phyloP scores from a whole-genome alignment of 306 rosid species.

The Vigna radiata region DNA sequence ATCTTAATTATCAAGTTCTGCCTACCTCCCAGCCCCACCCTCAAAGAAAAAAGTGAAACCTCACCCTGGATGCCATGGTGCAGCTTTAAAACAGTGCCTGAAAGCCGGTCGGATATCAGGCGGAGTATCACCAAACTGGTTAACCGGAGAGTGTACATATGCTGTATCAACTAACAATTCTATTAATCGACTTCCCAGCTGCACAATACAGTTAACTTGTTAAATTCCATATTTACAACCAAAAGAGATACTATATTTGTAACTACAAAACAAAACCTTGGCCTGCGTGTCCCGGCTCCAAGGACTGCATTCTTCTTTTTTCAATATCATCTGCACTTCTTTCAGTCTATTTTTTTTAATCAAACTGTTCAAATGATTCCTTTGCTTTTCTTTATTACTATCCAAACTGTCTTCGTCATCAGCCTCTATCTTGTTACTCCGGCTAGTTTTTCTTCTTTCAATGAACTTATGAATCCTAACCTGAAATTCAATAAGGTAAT shows the following conservation, averaged over 20 bases:
- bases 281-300: conserved; percentile 83
- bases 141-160: conserved; percentile 71
- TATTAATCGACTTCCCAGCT: conserved; percentile 85
- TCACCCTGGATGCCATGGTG: conserved; percentile 69
- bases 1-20: not conserved
- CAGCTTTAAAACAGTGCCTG: conserved; percentile 70
- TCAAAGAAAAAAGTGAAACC: conserved; percentile 18
- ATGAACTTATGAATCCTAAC: conserved; percentile 72
- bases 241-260: not conserved
- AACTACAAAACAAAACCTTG: conserved; percentile 57
- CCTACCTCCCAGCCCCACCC: not conserved
- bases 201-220: conserved; percentile 50
- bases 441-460: conserved; percentile 59
- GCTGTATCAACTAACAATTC: conserved; percentile 82
- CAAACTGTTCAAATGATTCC: conserved; percentile 68
- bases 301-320: conserved; percentile 68
- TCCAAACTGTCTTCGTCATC: conserved; percentile 52
- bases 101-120: conserved; percentile 90
- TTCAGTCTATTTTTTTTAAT: conserved; percentile 65
- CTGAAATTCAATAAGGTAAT: conserved; percentile 48
- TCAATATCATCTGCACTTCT: conserved; percentile 69
- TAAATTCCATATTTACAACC: conserved; percentile 28
- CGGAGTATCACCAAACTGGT: conserved; percentile 66
- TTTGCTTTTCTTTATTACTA: conserved; percentile 68
- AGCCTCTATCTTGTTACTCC: conserved; percentile 50